A percentile compares a stretch with the other conserved stretches of the same genome.
These are phyloP conservation scores for Sutorius australiensis DNA, from an alignment of 768 basidiomycete species.

Conservation along the genomic window DNA sequence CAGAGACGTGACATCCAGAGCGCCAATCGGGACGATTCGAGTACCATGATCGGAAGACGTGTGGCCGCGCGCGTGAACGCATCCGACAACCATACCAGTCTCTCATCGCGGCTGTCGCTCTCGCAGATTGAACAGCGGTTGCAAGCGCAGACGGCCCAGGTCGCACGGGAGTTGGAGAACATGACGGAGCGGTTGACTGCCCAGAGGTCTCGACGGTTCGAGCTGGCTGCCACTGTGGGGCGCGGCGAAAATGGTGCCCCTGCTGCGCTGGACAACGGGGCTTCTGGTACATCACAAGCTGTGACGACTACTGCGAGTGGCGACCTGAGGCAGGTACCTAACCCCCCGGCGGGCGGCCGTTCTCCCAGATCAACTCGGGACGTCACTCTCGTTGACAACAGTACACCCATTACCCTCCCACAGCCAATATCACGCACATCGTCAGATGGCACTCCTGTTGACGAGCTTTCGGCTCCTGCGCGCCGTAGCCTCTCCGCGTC, in stretches of 20 bases:
- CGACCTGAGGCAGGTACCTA: conserved; percentile 3
- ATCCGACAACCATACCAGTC: conserved; percentile 16
- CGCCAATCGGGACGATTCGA: conserved; percentile 26
- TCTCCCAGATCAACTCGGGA: conserved; percentile 17
- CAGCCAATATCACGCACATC: conserved; percentile 25
- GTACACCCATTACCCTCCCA: conserved; percentile 16
- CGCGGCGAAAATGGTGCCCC: conserved; percentile 4
- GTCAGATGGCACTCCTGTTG: conserved; percentile 19
- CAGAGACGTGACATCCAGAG: conserved; percentile 22
- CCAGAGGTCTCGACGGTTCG: conserved; percentile 23
- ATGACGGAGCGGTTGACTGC: conserved; percentile 28
- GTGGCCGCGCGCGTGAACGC: conserved; percentile 30
- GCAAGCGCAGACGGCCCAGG: conserved; percentile 29
- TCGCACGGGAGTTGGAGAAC: conserved; percentile 31
- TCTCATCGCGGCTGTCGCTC: conserved; percentile 19
- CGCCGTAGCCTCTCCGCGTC: conserved; percentile 22
- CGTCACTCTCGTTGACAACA: conserved; percentile 17
- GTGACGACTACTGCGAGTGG: background rate
- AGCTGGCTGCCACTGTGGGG: conserved; percentile 13
- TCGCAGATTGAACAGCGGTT: conserved; percentile 28
- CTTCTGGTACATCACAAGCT: background rate
- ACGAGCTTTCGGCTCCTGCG: conserved; percentile 11
- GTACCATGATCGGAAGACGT: conserved; percentile 34
- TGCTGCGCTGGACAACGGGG: background rate
- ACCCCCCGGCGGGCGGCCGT: conserved; percentile 9